Conservation (phyloP, 306 rosid species). For the Dalbergia cochinchinensis region DNA sequence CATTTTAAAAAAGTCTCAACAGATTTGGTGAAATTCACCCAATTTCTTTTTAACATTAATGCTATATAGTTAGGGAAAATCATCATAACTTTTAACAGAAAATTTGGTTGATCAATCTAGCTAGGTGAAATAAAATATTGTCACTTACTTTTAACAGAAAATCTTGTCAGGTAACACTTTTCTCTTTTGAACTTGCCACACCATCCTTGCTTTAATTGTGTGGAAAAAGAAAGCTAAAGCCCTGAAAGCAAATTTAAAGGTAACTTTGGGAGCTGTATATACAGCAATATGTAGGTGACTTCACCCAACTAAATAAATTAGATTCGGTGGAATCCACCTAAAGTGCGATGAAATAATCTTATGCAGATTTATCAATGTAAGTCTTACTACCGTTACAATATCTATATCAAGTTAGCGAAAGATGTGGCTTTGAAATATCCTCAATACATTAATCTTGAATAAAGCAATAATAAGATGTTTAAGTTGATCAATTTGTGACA, state of each 20-base stretch:
- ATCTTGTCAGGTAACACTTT: neutral
- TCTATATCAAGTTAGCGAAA: neutral
- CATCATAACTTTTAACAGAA: neutral
- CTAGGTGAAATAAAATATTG: too few relatives aligned
- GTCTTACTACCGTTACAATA: neutral
- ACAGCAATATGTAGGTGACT: neutral
- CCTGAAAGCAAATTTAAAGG: constrained; percentile 15
- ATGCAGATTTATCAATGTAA: neutral
- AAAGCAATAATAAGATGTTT: neutral
- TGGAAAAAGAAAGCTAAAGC: constrained; percentile 18
- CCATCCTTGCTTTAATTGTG: constrained; percentile 18
- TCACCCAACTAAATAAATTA: neutral
- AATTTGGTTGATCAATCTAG: neutral
- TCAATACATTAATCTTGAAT: neutral
- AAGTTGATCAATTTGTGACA: neutral
- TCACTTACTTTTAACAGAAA: neutral
- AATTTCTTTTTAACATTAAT: too few relatives aligned
- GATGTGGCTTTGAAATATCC: neutral
- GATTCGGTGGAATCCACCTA: constrained; percentile 30
- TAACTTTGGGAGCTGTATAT: neutral
- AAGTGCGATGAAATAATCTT: neutral
- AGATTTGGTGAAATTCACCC: constrained; percentile 20
- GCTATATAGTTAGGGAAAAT: neutral
- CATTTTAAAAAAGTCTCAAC: neutral
- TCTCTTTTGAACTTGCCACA: neutral